Evolutionary conservation across 2,329 filamentous ascomycete species (phyloP), one percentile per base, ranked within the genome.

Genomic region (Juglanconis juglandina): DNA sequence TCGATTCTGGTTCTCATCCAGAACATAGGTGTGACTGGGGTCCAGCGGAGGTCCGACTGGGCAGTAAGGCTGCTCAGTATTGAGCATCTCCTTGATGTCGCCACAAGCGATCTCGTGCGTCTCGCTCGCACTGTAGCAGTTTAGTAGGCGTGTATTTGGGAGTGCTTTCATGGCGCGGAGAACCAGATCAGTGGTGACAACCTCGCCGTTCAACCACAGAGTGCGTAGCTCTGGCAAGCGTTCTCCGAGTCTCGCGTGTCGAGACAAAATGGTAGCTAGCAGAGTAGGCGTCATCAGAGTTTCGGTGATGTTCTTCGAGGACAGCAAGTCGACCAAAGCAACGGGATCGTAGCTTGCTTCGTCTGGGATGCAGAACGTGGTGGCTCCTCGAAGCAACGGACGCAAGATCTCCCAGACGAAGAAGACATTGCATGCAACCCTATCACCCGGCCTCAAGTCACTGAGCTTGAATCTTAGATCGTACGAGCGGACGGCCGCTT

Each of bases 371-470:
- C 87, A 84, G 30, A 92, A 83, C 4, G 91, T 88, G 0, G 90
- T 91, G 3, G 89, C 90, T 66, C 90, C 90, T 58, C 90, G 83
- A 58, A 94, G 71, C 49, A 94, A 77, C 8, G 90, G 90, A 5
- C 90, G 87, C 58, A 94, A 73, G 59, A 93, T 92, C 71, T 94
- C 90, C 90, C 90, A 94, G 51, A 93, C 81, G 70, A 94, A 94
- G 73, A 93, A 94, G 61, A 93, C 90, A 77, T 93, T 94, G 76
- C 90, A 93, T n/a, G 90, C 90, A 10, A 93, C 89, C 6, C 90
- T 84, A 66, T 92, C 90, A 14, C 89, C 89, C 0, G 87, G 87
- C 17, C 81, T 74, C 3, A 91, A 77, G 70, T 93, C 87, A 65
- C 86, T 88, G 53, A 93, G 72, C 9, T 76, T 78, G 68, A 93